Evolutionary conservation across 2,329 filamentous ascomycete species (phyloP), one percentile per base, ranked within the genome.

Genomic region (Bipolaris sorokiniana): DNA sequence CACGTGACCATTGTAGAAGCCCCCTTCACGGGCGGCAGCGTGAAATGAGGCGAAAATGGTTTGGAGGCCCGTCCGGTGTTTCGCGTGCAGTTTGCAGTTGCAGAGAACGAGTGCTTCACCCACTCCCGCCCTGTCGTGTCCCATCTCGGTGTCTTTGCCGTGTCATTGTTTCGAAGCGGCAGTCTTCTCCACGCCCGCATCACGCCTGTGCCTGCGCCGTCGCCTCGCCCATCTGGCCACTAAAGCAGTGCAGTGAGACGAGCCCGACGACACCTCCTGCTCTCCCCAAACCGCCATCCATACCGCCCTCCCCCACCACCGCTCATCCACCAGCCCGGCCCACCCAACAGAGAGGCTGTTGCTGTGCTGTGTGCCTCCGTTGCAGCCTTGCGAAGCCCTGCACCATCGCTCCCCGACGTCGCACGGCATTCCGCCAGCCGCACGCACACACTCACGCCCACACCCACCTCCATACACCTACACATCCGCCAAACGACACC

Each of bases 401-500:
- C 61, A 45, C 28, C 42, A 55, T 61, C 57, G 56, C 56, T 11
- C 15, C 61, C 65, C 64, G 65, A 61, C 70, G 67, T 70, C 67
- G 72, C 72, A 69, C 73, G 61, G 67, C 56, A 68, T 63, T 62
- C 57, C 68, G 64, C 69, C 57, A 68, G 65, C 70, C 70, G 72
- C 73, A 74, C 73, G 73, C 73, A 72, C 73, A 71, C 56, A 56
- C 62, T 26, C 56, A 34, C 52, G 58, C 57, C 64, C 68, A 55
- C 56, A 33, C 42, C 57, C 51, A 36, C 22, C 37, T 18, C 9
- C 11, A 40, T 18, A 40, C 37, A 18, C 18, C 37, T 3, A 36
- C 41, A 22, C 52, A 20, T 47, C 58, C 51, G 42, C n/a, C 49
- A 31, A 3, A 31, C 41, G 23, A 3, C 18, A 28, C 34, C 28